A percentile compares a stretch with the other conserved stretches of the same genome.
Evolutionary conservation across 495 filamentous ascomycete species (phyloP).

Genomic region (Hypoxylon fragiforme): DNA sequence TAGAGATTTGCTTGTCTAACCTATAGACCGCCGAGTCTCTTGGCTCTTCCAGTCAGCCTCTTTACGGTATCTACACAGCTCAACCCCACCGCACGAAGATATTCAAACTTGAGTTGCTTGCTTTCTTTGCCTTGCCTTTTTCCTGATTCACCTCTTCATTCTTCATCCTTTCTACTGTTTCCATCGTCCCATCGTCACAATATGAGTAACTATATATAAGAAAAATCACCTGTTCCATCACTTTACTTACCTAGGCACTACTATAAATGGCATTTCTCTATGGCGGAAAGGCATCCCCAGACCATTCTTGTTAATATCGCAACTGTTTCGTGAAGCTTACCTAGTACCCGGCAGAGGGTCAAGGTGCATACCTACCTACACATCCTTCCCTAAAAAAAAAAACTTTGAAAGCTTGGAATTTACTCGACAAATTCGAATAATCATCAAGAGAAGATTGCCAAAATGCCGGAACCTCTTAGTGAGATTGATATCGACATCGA

Average conservation of each 20-base stretch:
- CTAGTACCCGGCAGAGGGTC: no score
- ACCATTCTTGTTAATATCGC: neutral
- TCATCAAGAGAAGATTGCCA: conserved; percentile 12
- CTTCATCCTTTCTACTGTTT: neutral
- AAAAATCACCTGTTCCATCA: no score
- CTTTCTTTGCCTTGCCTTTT: no score
- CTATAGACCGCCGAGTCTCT: no score
- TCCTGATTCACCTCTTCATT: no score
- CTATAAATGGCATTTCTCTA: conserved; percentile 5
- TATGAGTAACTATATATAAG: conserved; percentile 4
- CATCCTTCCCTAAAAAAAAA: no score
- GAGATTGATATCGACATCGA: conserved; percentile 44
- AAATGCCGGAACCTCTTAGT: conserved; percentile 38
- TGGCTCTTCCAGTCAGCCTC: conserved; percentile 24
- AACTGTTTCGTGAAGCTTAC: no score
- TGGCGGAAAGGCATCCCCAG: conserved; percentile 1
- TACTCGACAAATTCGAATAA: conserved; percentile 2
- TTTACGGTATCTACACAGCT: conserved; percentile 3
- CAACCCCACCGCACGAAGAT: conserved; percentile 25
- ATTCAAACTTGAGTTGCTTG: conserved; percentile 9
- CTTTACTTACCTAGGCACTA: neutral
- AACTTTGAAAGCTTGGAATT: no score
- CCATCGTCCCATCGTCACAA: no score
- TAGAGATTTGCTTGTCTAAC: conserved; percentile 9
- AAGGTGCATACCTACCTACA: no score